Evolutionary conservation across 345 rosid species (phyloP).

Genomic region (Citrus inodora): DNA sequence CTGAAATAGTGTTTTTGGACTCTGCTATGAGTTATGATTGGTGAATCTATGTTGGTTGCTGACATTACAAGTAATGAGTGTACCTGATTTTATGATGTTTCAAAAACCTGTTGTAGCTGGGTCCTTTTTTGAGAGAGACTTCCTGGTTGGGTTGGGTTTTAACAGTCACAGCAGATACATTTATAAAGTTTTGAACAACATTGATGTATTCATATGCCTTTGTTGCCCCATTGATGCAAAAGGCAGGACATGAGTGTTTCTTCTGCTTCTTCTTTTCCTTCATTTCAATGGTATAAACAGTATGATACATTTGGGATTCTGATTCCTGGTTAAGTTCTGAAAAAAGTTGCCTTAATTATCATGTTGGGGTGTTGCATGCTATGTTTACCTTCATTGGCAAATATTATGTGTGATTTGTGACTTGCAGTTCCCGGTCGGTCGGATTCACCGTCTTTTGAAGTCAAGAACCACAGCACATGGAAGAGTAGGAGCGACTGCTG

Average conservation of each 20-base stretch:
- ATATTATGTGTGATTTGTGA: neutral
- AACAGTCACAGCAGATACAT: neutral
- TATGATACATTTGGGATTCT: neutral
- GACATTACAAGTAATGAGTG: neutral
- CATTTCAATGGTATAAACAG: neutral
- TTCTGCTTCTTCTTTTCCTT: too few species aligned
- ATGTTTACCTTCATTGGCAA: neutral
- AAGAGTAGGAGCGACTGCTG: constrained; percentile 72
- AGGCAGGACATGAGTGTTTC: neutral
- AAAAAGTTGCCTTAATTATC: neutral
- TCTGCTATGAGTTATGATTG: neutral
- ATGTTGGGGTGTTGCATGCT: neutral
- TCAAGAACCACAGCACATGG: constrained; percentile 65
- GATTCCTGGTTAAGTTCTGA: neutral
- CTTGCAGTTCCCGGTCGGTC: constrained; percentile 71
- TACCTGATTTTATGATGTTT: neutral
- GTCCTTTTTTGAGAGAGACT: neutral
- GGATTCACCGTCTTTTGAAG: constrained; percentile 60
- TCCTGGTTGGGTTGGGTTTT: neutral
- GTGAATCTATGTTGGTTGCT: neutral
- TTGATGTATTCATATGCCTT: neutral
- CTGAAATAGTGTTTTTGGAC: neutral
- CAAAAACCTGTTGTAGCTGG: neutral
- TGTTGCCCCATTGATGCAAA: neutral
- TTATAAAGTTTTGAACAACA: neutral